Evolutionary conservation across 2,329 filamentous ascomycete genomes (phyloP).

Genomic region (Ceratocystis papillata): DNA sequence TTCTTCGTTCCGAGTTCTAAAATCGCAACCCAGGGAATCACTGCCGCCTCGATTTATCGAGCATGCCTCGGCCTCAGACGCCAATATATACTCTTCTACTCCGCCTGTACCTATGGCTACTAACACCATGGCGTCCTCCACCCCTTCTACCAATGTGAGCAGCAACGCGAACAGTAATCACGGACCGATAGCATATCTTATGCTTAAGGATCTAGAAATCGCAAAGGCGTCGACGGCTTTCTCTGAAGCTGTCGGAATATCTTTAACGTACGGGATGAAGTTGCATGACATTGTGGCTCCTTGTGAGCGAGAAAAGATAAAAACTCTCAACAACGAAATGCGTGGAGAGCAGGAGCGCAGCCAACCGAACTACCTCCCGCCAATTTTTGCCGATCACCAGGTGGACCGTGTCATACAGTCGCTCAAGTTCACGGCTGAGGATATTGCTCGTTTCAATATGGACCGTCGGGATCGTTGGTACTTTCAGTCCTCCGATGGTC

Average conservation of each 20-base stretch:
- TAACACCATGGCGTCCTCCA: too few species aligned
- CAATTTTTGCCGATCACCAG: conserved; percentile 47
- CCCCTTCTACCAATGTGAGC: conserved; percentile 26
- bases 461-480: conserved; percentile 46
- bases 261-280: conserved; percentile 39
- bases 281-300: conserved; percentile 45
- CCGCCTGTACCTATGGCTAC: neutral
- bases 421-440: conserved; percentile 44
- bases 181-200: conserved; percentile 49
- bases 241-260: conserved; percentile 43
- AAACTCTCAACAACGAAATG: conserved; percentile 41
- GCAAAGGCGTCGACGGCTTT: conserved; percentile 47
- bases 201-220: conserved; percentile 45
- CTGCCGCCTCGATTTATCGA: conserved; percentile 42
- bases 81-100: conserved; percentile 36
- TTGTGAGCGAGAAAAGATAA: conserved; percentile 44
- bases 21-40: conserved; percentile 43
- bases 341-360: conserved; percentile 47
- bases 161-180: conserved; percentile 29
- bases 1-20: conserved; percentile 39
- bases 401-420: conserved; percentile 46
- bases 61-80: conserved; percentile 39
- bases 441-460: conserved; percentile 42
- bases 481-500: conserved; percentile 44
- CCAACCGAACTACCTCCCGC: conserved; percentile 53